Conservation (phyloP, 371 early-diverging fungal genomes). For the Mortierella sp. region DNA sequence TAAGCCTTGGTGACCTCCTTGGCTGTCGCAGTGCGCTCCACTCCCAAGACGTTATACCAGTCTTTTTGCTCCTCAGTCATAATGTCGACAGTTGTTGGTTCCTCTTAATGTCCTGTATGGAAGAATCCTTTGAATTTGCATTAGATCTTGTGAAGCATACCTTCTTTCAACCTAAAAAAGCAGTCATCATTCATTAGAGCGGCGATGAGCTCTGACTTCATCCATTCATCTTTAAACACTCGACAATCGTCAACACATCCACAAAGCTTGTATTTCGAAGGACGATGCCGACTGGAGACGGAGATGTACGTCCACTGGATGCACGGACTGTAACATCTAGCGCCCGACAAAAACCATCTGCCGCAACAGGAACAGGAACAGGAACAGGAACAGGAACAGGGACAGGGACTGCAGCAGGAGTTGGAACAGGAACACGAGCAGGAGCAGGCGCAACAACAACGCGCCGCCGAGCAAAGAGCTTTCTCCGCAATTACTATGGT, state of each 20-base stretch:
- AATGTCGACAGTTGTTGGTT: not conserved
- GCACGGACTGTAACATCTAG: conserved; percentile 6
- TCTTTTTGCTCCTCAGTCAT: conserved; percentile 62
- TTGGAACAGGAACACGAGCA: not conserved
- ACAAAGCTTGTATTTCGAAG: not conserved
- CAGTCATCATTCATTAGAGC: not conserved
- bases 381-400: not conserved
- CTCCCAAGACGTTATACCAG: conserved; percentile 89
- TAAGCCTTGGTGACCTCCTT: conserved; percentile 95
- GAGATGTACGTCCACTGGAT: conserved; percentile 20
- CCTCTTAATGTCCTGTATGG: not conserved
- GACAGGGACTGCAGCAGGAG: not conserved
- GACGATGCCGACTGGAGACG: conserved; percentile 17
- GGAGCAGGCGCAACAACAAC: conserved; percentile 28
- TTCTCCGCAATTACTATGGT: conserved; percentile 61
- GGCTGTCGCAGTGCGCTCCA: conserved; percentile 80
- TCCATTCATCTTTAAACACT: not conserved
- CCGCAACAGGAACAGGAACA: not conserved
- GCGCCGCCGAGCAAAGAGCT: conserved; percentile 57
- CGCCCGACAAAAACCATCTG: not conserved
- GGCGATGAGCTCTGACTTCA: not conserved
- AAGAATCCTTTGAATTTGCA: not conserved
- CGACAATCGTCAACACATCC: not conserved
- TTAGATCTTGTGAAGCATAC: not conserved
- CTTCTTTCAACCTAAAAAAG: not conserved